These are phyloP conservation scores for Penicillium sp. DNA, from an alignment of 2,329 filamentous ascomycete genomes.

Conservation along the genomic window DNA sequence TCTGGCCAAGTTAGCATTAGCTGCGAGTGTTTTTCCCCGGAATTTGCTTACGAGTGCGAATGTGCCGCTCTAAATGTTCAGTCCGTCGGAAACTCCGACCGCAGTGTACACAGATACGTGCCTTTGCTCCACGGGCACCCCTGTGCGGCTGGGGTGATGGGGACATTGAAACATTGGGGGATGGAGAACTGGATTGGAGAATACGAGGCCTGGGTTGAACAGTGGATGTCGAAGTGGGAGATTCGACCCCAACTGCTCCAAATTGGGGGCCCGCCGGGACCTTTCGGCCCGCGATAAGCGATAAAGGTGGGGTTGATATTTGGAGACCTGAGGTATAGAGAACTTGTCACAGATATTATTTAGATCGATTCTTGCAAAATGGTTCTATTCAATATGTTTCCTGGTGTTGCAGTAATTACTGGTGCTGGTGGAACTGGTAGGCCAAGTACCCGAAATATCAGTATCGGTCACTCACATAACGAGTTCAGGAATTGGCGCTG, in stretches of 20 bases:
- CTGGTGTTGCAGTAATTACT: conserved; percentile 49
- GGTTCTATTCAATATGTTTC: conserved; percentile 27
- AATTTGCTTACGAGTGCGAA: conserved; percentile 33
- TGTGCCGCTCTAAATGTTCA: conserved; percentile 38
- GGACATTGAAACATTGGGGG: conserved; percentile 32
- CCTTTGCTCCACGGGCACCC: conserved; percentile 29
- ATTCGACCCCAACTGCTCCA: conserved; percentile 22
- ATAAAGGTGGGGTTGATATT: conserved; percentile 4
- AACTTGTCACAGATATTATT: too few relatives aligned
- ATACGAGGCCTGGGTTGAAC: conserved; percentile 10
- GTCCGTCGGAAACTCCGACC: conserved; percentile 36
- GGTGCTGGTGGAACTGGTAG: conserved; percentile 50
- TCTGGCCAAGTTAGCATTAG: conserved; percentile 20
- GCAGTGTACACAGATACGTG: conserved; percentile 35
- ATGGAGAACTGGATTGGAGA: conserved; percentile 27
- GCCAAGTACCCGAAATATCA: background rate
- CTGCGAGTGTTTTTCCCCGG: background rate
- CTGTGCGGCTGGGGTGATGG: conserved; percentile 28
- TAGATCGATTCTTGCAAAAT: too few relatives aligned
- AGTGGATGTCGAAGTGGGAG: conserved; percentile 12
- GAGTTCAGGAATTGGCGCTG: conserved; percentile 58
- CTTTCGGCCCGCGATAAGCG: conserved; percentile 10
- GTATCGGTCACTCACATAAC: background rate
- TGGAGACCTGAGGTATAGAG: background rate
- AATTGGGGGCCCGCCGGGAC: conserved; percentile 2